Percentiles rank a stretch among this genome's conserved stretches.
These are phyloP conservation scores for Chamaecyparis obtusa DNA, from an alignment of 75 land plant species.

Conservation along the genomic window DNA sequence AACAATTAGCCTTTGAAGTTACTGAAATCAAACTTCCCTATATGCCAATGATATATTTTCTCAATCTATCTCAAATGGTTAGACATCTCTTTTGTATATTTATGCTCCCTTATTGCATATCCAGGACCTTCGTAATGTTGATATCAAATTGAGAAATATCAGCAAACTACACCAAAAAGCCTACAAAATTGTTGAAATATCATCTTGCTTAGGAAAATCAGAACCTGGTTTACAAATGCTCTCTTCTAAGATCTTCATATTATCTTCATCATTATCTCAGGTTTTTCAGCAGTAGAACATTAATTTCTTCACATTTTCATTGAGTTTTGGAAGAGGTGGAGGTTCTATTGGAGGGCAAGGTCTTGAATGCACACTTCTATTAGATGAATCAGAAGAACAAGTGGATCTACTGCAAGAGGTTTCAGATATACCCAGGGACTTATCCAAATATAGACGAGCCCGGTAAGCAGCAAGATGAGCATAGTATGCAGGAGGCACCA, in stretches of 20 bases:
- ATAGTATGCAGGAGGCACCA: slow-evolving; percentile 90
- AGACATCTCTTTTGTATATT: background rate
- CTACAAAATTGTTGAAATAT: slow-evolving; percentile 9
- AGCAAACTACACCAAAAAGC: background rate
- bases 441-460: slow-evolving; percentile 77
- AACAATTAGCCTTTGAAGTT: background rate
- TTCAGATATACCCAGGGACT: background rate
- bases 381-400: background rate
- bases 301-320: slow-evolving; percentile 57
- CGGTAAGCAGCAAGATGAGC: slow-evolving; percentile 91
- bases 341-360: slow-evolving; percentile 37
- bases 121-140: background rate
- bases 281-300: slow-evolving; percentile 73
- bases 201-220: background rate
- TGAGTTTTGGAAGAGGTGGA: slow-evolving; percentile 61
- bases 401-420: slow-evolving; percentile 6
- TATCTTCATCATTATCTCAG: background rate
- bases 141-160: background rate
- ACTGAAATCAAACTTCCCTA: background rate
- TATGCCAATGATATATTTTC: background rate
- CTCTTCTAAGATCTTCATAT: background rate
- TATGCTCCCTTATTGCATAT: slow-evolving; percentile 13
- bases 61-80: background rate
- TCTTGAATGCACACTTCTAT: slow-evolving; percentile 26
- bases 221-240: background rate